Evolutionary conservation across 2,329 filamentous ascomycete genomes (phyloP), one percentile per base, ranked within the genome.

Genomic region (Nigrospora sphaerica): DNA sequence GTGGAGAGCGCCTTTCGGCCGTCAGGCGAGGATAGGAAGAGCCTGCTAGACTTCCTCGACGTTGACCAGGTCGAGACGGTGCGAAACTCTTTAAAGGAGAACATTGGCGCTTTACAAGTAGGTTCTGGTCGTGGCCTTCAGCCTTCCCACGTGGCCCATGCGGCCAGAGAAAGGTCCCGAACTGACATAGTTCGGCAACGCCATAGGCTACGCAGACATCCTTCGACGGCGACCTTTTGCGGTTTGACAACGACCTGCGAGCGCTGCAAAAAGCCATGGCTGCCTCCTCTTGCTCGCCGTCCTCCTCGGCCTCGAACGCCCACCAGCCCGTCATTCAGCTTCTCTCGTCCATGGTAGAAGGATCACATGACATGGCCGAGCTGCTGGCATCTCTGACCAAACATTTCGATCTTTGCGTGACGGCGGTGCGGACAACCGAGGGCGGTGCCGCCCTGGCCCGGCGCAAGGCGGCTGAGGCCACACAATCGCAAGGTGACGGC

Each of bases 401-500:
- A 23, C 92, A 97, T 66, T 96, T 95, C 62, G 92, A 97, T 63
- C 80, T 95, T 53, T 96, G 92, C 63, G 88, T 95, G 13, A 92
- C 85, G 1, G 92, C 92, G 1, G 85, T 96, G 38, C 87, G 90
- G 49, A 89, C 92, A 43, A 96, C 91, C 3, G 90, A 95, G 68
- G 86, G 86, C 31, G 86, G 84, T 6, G 81, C 82, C 12, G 85
- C 81, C 6, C 72, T 83, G 39, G 85, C 84, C 6, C 79, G 83
- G 12, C 77, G 79, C 43, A 85, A 81, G 52, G 85, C 81, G 0
- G 84, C 83, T 38, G 84, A 87, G 54, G 77, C 77, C 31, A 78
- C 63, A 58, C 74, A 62, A 57, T 78, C 59, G 51, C 75, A 66
- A 47, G 58, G 59, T 13, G 57, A 58, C 32, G 54, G 62, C 13